These are phyloP conservation scores for Coniochaeta sp. DNA, from an alignment of 2,329 filamentous ascomycete genomes.

Conservation along the genomic window DNA sequence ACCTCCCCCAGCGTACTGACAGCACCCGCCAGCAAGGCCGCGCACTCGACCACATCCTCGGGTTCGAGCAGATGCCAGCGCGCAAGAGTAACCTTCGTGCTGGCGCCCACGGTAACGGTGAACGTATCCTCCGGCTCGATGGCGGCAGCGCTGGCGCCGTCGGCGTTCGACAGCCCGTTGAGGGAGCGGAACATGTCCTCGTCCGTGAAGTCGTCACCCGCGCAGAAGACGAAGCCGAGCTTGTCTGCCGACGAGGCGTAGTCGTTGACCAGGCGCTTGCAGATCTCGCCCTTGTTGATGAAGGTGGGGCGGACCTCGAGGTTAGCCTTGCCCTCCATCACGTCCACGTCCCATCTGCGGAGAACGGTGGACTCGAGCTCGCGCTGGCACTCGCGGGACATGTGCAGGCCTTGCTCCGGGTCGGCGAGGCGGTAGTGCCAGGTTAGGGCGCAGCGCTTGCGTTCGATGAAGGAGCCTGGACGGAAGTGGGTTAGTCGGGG, in stretches of 20 bases:
- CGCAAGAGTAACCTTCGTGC: slow-evolving; percentile 85
- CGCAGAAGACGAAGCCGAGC: slow-evolving; percentile 81
- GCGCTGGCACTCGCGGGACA: slow-evolving; percentile 74
- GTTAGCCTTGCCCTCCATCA: slow-evolving; percentile 96
- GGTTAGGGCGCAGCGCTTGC: slow-evolving; percentile 87
- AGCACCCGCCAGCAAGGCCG: slow-evolving; percentile 47
- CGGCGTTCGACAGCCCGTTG: slow-evolving; percentile 40
- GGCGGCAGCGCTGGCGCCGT: slow-evolving; percentile 29
- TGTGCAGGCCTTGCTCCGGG: slow-evolving; percentile 73
- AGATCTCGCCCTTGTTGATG: slow-evolving; percentile 97
- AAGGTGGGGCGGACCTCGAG: slow-evolving; percentile 94
- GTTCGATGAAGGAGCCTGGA: slow-evolving; percentile 81
- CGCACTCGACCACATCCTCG: slow-evolving; percentile 71
- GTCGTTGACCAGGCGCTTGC: slow-evolving; percentile 69
- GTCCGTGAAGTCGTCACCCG: slow-evolving; percentile 94
- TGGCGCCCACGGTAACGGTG: slow-evolving; percentile 85
- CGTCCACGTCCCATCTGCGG: slow-evolving; percentile 82
- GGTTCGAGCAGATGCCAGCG: slow-evolving; percentile 88
- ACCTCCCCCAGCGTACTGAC: no score
- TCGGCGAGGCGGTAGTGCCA: slow-evolving; percentile 96
- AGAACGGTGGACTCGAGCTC: slow-evolving; percentile 71
- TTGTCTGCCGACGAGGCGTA: slow-evolving; percentile 49
- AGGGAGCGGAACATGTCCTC: slow-evolving; percentile 94
- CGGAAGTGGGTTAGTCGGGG: slow-evolving; percentile 9
- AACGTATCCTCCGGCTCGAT: slow-evolving; percentile 63